These are phyloP conservation scores for Tricholoma saponaceum DNA, from an alignment of 768 basidiomycete species.

Conservation along the genomic window DNA sequence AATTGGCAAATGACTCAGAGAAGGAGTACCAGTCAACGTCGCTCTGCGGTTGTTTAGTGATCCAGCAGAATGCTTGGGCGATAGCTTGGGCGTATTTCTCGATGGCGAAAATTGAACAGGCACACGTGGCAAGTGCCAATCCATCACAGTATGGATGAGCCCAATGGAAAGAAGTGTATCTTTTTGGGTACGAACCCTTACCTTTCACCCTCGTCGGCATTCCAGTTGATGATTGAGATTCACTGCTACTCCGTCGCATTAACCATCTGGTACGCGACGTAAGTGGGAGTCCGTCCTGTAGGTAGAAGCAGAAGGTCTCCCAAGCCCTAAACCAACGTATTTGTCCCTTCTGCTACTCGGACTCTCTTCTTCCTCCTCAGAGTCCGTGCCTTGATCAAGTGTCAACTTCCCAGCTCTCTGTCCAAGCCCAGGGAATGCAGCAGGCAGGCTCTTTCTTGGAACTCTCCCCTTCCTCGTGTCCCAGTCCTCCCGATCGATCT, in stretches of 20 bases:
- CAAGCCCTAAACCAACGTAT: slow-evolving; percentile 66
- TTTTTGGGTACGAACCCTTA: slow-evolving; percentile 33
- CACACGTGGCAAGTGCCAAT: slow-evolving; percentile 51
- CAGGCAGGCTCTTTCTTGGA: slow-evolving; percentile 72
- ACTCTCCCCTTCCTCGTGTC: slow-evolving; percentile 42
- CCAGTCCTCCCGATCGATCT: slow-evolving; percentile 55
- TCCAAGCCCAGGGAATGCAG: slow-evolving; percentile 53
- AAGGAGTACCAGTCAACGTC: slow-evolving; percentile 39
- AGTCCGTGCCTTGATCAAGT: slow-evolving; percentile 47
- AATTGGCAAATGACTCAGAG: slow-evolving; percentile 21
- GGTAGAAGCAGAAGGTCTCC: slow-evolving; percentile 40
- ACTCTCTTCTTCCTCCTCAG: slow-evolving; percentile 65
- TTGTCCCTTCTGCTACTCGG: slow-evolving; percentile 53
- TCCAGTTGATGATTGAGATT: slow-evolving; percentile 34
- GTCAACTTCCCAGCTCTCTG: slow-evolving; percentile 24
- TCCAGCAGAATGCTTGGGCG: slow-evolving; percentile 46
- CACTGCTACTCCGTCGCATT: slow-evolving; percentile 76
- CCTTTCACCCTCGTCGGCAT: slow-evolving; percentile 62
- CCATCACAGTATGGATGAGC: slow-evolving; percentile 24
- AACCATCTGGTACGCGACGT: slow-evolving; percentile 53
- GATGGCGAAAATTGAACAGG: slow-evolving; percentile 46
- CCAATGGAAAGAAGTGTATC: slow-evolving; percentile 6
- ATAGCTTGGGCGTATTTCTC: slow-evolving; percentile 33
- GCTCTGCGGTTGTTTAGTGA: slow-evolving; percentile 51
- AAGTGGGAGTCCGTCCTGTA: slow-evolving; percentile 23